Percentiles rank a stretch among this genome's conserved stretches.
These are phyloP conservation scores for Cadophora sp. DNA, from an alignment of 2,329 filamentous ascomycete species.

Conservation along the genomic window DNA sequence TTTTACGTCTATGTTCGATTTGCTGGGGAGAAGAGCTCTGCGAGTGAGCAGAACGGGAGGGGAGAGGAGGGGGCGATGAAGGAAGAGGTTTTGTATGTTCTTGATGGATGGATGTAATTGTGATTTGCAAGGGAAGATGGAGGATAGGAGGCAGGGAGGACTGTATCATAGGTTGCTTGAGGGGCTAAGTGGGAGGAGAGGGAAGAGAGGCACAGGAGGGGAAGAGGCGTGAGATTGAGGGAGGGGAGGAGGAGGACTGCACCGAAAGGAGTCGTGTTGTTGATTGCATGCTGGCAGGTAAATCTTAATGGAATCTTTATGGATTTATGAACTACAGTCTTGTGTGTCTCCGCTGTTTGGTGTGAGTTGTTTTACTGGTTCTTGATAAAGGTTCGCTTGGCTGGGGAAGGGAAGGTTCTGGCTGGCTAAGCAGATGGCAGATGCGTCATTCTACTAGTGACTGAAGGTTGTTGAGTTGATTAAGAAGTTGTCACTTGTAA, in stretches of 20 bases:
- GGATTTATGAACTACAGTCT: neutral
- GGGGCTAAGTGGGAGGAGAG: neutral
- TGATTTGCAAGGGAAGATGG: neutral
- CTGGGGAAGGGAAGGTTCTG: too few relatives aligned
- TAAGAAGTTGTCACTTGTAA: too few relatives aligned
- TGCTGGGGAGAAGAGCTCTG: neutral
- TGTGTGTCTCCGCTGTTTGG: neutral
- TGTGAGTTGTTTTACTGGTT: too few relatives aligned
- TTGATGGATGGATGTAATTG: neutral
- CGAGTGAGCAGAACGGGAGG: neutral
- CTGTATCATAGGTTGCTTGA: neutral
- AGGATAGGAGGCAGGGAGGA: neutral
- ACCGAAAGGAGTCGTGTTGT: slow-evolving; percentile 1
- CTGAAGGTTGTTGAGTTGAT: too few relatives aligned
- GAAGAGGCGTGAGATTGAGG: neutral
- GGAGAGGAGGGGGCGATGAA: neutral
- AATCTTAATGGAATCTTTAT: slow-evolving; percentile 9
- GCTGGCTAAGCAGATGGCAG: too few relatives aligned
- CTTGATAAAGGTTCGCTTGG: too few relatives aligned
- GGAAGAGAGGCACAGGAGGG: neutral
- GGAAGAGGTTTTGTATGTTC: neutral
- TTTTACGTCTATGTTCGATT: neutral
- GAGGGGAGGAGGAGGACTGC: neutral
- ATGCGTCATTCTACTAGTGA: too few relatives aligned
- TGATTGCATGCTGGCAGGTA: slow-evolving; percentile 13